phyloP scores from a whole-genome alignment of 768 basidiomycete species.

The Suillus placidus region DNA sequence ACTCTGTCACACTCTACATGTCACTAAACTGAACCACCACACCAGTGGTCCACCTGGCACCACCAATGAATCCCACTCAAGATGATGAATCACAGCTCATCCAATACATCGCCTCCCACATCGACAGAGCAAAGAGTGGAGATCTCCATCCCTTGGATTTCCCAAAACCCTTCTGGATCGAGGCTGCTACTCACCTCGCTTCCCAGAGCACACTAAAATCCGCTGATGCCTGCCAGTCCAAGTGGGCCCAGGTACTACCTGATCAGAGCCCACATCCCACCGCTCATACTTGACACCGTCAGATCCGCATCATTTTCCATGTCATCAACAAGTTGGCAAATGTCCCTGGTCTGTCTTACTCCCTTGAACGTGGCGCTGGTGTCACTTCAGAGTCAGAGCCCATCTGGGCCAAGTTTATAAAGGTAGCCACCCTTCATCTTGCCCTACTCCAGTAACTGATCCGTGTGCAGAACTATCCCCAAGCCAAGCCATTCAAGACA shows the following conservation, averaged over 20 bases:
- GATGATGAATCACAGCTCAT: background rate
- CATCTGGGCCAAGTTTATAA: background rate
- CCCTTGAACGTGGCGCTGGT: background rate
- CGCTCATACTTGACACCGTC: background rate
- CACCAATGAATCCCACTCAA: too few species aligned
- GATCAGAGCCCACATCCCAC: too few species aligned
- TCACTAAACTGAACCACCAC: too few species aligned
- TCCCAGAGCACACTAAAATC: background rate
- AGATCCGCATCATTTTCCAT: background rate
- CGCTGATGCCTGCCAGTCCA: background rate
- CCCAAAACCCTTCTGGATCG: background rate
- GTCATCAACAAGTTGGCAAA: too few species aligned
- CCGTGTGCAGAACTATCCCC: background rate
- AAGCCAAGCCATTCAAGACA: background rate
- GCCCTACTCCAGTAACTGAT: background rate
- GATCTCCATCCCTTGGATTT: background rate
- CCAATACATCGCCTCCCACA: background rate
- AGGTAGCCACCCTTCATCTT: background rate
- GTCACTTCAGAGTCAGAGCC: background rate
- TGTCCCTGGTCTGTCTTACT: background rate
- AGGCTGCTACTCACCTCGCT: background rate
- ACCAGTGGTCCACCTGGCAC: too few species aligned
- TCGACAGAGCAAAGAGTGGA: too few species aligned
- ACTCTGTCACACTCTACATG: background rate
- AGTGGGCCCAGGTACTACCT: background rate